These are phyloP conservation scores for Blastobotrys ciferrii DNA, from an alignment of 1,139 yeast genomes.

Conservation along the genomic window DNA sequence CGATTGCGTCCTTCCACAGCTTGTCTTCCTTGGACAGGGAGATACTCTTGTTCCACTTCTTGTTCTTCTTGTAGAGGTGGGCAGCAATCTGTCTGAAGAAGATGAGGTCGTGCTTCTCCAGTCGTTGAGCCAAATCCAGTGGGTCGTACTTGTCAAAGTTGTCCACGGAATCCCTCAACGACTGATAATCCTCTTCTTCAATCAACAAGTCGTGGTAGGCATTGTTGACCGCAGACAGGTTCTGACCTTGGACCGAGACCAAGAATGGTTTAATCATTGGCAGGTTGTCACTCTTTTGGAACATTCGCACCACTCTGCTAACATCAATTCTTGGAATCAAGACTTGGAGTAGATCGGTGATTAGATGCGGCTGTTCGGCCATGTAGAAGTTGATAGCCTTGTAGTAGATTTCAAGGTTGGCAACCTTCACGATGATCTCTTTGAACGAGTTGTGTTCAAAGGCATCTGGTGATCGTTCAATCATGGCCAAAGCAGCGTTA, in stretches of 20 bases:
- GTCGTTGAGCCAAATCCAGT: slow-evolving; percentile 84
- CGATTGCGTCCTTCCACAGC: slow-evolving; percentile 91
- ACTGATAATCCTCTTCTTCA: slow-evolving; percentile 94
- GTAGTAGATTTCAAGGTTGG: slow-evolving; percentile 94
- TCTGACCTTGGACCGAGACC: slow-evolving; percentile 86
- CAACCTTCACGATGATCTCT: slow-evolving; percentile 91
- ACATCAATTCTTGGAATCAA: slow-evolving; percentile 91
- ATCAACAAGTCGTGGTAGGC: slow-evolving; percentile 94
- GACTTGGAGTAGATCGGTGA: slow-evolving; percentile 81
- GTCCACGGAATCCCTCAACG: slow-evolving; percentile 83
- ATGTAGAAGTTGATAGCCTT: slow-evolving; percentile 94
- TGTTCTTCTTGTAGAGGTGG: slow-evolving; percentile 85
- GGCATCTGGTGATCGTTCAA: slow-evolving; percentile 89
- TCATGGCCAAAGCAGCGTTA: slow-evolving; percentile 97
- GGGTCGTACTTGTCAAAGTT: slow-evolving; percentile 90
- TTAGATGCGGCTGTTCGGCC: slow-evolving; percentile 85
- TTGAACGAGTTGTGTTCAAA: slow-evolving; percentile 93
- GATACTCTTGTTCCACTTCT: slow-evolving; percentile 88
- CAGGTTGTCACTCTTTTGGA: slow-evolving; percentile 91
- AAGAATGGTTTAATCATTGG: slow-evolving; percentile 95
- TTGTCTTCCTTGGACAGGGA: slow-evolving; percentile 87
- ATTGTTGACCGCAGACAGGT: slow-evolving; percentile 84
- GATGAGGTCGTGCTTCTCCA: slow-evolving; percentile 85
- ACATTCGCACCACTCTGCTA: slow-evolving; percentile 92
- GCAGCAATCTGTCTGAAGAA: slow-evolving; percentile 98